Conservation (phyloP, 768 basidiomycete species). For the Saitozyma podzolica region DNA sequence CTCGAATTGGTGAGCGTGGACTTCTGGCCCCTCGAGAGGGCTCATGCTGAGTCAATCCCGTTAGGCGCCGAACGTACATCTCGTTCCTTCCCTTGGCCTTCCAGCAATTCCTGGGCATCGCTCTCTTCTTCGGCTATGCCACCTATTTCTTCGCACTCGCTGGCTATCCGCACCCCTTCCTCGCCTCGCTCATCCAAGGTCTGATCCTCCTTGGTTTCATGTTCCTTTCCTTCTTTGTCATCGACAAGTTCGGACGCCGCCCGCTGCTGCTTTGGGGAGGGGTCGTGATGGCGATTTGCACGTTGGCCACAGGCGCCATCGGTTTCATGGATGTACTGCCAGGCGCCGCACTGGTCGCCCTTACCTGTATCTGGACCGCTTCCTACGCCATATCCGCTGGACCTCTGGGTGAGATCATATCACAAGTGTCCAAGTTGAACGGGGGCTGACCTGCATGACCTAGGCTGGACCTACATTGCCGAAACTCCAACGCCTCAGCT, state of each 20-base stretch:
- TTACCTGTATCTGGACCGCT: conserved; percentile 6
- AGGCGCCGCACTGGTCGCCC: too few relatives aligned
- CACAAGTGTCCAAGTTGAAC: too few relatives aligned
- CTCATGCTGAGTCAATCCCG: conserved; percentile 5
- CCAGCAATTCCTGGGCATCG: conserved; percentile 1
- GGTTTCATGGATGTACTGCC: too few relatives aligned
- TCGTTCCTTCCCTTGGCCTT: not conserved
- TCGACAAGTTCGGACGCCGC: conserved; percentile 9
- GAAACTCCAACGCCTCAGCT: conserved; percentile 15
- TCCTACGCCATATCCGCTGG: conserved; percentile 12
- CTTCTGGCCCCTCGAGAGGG: conserved; percentile 14
- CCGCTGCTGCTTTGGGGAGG: conserved; percentile 1
- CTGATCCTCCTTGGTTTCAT: not conserved
- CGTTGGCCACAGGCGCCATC: too few relatives aligned
- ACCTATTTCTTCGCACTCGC: conserved; percentile 27
- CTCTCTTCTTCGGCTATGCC: conserved; percentile 13
- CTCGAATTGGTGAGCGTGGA: conserved; percentile 5
- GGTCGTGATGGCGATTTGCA: not conserved
- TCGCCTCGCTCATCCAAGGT: conserved; percentile 13
- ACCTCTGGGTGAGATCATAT: conserved; percentile 15
- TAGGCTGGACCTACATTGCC: conserved; percentile 18
- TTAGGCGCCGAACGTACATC: conserved; percentile 1
- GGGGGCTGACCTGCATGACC: too few relatives aligned
- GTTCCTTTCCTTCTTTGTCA: not conserved
- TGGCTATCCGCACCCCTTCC: conserved; percentile 19